These are phyloP conservation scores for Cryphonectria parasitica DNA, from an alignment of 2,329 filamentous ascomycete species.

Conservation along the genomic window DNA sequence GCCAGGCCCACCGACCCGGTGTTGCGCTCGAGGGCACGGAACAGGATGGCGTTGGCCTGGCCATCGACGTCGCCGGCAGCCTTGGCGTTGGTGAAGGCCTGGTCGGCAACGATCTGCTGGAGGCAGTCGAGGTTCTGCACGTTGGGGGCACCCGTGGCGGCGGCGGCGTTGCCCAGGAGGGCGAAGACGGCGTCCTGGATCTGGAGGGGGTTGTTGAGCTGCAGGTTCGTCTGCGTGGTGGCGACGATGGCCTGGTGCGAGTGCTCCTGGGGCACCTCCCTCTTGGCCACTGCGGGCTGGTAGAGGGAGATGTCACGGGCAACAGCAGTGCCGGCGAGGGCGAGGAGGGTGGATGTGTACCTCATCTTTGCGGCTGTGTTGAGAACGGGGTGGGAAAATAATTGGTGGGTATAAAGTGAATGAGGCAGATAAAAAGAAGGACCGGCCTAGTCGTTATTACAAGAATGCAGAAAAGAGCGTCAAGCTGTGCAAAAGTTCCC, in stretches of 20 bases:
- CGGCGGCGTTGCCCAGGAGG: slow-evolving; percentile 43
- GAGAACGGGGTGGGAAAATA: slow-evolving; percentile 2
- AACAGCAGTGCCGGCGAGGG: slow-evolving; percentile 37
- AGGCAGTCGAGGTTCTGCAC: slow-evolving; percentile 30
- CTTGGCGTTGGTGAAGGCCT: slow-evolving; percentile 52
- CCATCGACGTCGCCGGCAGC: slow-evolving; percentile 44
- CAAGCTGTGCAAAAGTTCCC: slow-evolving; percentile 23
- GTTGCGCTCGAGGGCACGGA: slow-evolving; percentile 48
- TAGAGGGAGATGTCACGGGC: slow-evolving; percentile 38
- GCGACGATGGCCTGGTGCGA: slow-evolving; percentile 51
- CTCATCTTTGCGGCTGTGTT: slow-evolving; percentile 35
- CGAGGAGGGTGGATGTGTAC: slow-evolving; percentile 37
- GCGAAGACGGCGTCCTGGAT: slow-evolving; percentile 55
- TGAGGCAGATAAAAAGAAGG: slow-evolving; percentile 13
- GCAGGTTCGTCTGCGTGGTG: slow-evolving; percentile 44
- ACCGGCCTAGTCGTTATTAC: slow-evolving; percentile 23
- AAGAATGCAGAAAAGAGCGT: slow-evolving; percentile 23
- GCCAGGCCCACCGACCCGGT: slow-evolving; percentile 45
- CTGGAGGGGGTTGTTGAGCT: slow-evolving; percentile 49
- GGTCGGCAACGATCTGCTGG: slow-evolving; percentile 44
- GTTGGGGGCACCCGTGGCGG: slow-evolving; percentile 39
- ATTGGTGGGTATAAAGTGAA: neutral
- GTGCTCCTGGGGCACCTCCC: slow-evolving; percentile 58
- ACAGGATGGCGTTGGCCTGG: slow-evolving; percentile 48
- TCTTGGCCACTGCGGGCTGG: slow-evolving; percentile 37